phyloP scores from a whole-genome alignment of 495 filamentous ascomycete genomes.

The Staphylotrichum longicolle region DNA sequence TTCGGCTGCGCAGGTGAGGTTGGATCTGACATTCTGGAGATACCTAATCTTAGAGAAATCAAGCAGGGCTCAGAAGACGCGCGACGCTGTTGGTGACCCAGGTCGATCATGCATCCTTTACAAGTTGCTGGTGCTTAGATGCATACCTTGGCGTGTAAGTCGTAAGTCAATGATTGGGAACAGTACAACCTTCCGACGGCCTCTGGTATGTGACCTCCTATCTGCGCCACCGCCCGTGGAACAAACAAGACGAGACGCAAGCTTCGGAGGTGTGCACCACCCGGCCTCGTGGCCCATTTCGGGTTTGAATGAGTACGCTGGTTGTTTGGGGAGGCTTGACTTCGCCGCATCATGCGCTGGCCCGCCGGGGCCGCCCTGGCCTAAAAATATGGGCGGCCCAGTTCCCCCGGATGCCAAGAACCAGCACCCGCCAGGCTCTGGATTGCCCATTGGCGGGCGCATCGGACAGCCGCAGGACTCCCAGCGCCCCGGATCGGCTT shows the following conservation, averaged over 20 bases:
- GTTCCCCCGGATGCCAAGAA: not conserved
- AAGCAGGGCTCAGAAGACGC: not conserved
- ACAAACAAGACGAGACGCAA: constrained; percentile 2
- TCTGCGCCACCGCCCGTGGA: not conserved
- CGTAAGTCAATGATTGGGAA: not conserved
- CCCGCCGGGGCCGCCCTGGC: not conserved
- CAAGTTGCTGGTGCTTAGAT: too few relatives aligned
- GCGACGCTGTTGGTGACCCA: too few relatives aligned
- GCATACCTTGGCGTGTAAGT: not conserved
- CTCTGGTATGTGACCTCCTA: not conserved
- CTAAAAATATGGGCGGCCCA: constrained; percentile 13
- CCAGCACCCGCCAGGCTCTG: too few relatives aligned
- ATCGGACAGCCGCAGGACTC: not conserved
- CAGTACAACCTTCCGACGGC: not conserved
- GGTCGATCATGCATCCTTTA: too few relatives aligned
- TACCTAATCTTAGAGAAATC: not conserved
- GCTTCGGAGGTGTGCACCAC: not conserved
- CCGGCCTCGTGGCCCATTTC: not conserved
- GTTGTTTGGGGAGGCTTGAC: not conserved
- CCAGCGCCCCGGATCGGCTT: constrained; percentile 29
- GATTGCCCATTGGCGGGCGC: not conserved
- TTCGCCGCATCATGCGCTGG: not conserved
- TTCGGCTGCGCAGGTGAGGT: too few relatives aligned
- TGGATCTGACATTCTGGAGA: not conserved
- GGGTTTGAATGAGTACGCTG: not conserved